phyloP scores from a whole-genome alignment of 1,284 basidiomycete genomes.

The Meripilus lineatus region DNA sequence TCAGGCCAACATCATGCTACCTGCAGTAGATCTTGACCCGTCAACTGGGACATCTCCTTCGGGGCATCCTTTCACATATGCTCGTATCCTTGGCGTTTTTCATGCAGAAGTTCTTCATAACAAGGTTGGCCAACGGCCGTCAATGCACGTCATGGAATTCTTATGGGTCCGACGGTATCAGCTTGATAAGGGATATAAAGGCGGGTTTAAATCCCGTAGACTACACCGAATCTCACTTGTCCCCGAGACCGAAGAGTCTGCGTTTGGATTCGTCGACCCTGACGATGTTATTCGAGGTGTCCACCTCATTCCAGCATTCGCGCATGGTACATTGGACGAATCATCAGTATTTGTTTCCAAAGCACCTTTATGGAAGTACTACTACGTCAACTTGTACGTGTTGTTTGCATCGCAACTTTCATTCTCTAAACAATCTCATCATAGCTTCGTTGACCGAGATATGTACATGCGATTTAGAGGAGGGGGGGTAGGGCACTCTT shows the following conservation, averaged over 20 bases:
- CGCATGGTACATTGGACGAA: not conserved
- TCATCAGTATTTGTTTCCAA: too few relatives aligned
- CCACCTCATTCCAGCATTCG: constrained; percentile 10
- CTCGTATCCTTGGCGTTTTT: constrained; percentile 1
- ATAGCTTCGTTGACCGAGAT: constrained; percentile 5
- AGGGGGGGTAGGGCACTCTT: constrained; percentile 1
- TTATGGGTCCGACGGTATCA: constrained; percentile 35
- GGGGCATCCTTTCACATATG: too few relatives aligned
- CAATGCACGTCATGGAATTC: constrained; percentile 23
- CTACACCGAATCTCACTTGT: constrained; percentile 33
- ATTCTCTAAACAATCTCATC: not conserved
- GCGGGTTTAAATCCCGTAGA: constrained; percentile 15
- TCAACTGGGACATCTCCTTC: too few relatives aligned
- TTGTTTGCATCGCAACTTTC: not conserved
- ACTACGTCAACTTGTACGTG: constrained; percentile 7
- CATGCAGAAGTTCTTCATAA: constrained; percentile 3
- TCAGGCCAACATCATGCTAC: constrained; percentile 32
- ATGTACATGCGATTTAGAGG: constrained; percentile 6
- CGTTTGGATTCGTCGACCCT: constrained; percentile 41
- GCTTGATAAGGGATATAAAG: constrained; percentile 12
- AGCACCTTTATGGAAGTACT: constrained; percentile 2
- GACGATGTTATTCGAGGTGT: constrained; percentile 4
- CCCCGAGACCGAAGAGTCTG: constrained; percentile 17
- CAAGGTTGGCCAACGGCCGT: not conserved
- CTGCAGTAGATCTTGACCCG: too few relatives aligned